A percentile compares a stretch with the other conserved stretches of the same genome.
Evolutionary conservation across 2,329 filamentous ascomycete species (phyloP).

Genomic region (Dactylellina haptotyla): DNA sequence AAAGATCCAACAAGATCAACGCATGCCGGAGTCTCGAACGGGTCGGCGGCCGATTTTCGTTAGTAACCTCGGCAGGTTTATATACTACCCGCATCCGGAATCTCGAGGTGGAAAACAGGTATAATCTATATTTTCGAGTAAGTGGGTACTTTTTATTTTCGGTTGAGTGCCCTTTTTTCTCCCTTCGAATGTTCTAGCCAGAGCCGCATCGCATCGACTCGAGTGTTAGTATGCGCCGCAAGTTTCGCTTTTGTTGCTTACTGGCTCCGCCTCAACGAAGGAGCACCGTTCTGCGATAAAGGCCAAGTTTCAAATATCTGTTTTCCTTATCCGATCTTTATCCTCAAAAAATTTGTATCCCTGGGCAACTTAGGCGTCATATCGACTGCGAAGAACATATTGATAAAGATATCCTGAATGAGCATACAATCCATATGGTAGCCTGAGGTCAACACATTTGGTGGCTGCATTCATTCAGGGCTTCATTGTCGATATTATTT

Average conservation of each 20-base stretch:
- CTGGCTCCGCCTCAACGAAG: slow-evolving; percentile 7
- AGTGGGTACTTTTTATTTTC: neutral
- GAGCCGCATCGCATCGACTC: neutral
- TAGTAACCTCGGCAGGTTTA: slow-evolving; percentile 4
- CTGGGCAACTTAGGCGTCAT: too few relatives aligned
- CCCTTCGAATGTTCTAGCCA: too few relatives aligned
- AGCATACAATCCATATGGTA: too few relatives aligned
- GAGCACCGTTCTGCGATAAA: too few relatives aligned
- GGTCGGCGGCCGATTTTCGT: slow-evolving; percentile 1
- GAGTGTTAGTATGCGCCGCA: neutral
- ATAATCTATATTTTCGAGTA: neutral
- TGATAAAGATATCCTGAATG: too few relatives aligned
- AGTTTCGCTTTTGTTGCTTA: slow-evolving; percentile 13
- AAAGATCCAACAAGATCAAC: slow-evolving; percentile 52
- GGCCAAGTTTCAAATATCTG: too few relatives aligned
- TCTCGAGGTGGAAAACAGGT: neutral
- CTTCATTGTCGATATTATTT: too few relatives aligned
- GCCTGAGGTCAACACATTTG: too few relatives aligned
- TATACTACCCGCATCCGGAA: neutral
- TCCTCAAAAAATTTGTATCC: too few relatives aligned
- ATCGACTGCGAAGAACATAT: too few relatives aligned
- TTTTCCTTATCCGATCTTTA: too few relatives aligned
- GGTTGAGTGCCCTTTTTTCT: neutral
- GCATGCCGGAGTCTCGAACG: slow-evolving; percentile 27
- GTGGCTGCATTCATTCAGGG: too few relatives aligned